A percentile compares a stretch with the other conserved stretches of the same genome.
Conservation (phyloP, 192 early-diverging fungal species). For the Nowakowskiella sp. region DNA sequence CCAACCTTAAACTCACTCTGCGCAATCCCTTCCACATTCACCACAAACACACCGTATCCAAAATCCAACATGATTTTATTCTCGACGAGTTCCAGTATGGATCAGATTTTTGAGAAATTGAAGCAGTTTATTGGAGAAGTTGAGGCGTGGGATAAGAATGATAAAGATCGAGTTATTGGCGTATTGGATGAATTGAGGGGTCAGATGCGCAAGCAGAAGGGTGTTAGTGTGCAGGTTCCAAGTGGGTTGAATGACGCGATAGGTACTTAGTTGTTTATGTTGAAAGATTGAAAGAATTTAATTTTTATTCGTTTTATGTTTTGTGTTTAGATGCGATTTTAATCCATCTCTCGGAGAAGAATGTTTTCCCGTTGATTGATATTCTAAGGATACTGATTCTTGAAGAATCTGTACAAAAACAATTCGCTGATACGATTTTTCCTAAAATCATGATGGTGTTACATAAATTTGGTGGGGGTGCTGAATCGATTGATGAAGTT, state of each 20-base stretch:
- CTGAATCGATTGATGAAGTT: constrained; percentile 10
- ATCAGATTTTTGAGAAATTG: constrained; percentile 36
- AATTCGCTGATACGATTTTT: constrained; percentile 31
- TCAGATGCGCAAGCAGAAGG: constrained; percentile 10
- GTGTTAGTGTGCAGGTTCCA: not conserved
- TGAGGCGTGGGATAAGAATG: not conserved
- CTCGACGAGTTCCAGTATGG: constrained; percentile 27
- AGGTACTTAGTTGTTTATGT: not conserved
- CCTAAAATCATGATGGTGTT: constrained; percentile 16
- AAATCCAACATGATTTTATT: constrained; percentile 20
- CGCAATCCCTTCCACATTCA: constrained; percentile 25
- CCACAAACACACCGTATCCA: constrained; percentile 18
- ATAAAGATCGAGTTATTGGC: not conserved
- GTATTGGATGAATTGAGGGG: constrained; percentile 24
- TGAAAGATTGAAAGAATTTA: constrained; percentile 4
- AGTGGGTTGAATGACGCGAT: constrained; percentile 7
- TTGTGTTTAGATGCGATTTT: constrained; percentile 28
- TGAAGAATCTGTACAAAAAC: constrained; percentile 27
- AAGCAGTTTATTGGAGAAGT: constrained; percentile 3
- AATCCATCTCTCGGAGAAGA: constrained; percentile 27
- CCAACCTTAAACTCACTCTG: constrained; percentile 21
- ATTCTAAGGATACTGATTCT: constrained; percentile 51
- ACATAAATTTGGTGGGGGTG: constrained; percentile 10
- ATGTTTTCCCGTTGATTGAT: constrained; percentile 58
- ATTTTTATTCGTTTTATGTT: constrained; percentile 5